phyloP scores from a whole-genome alignment of 306 rosid species.

The Adenanthera pavonina region DNA sequence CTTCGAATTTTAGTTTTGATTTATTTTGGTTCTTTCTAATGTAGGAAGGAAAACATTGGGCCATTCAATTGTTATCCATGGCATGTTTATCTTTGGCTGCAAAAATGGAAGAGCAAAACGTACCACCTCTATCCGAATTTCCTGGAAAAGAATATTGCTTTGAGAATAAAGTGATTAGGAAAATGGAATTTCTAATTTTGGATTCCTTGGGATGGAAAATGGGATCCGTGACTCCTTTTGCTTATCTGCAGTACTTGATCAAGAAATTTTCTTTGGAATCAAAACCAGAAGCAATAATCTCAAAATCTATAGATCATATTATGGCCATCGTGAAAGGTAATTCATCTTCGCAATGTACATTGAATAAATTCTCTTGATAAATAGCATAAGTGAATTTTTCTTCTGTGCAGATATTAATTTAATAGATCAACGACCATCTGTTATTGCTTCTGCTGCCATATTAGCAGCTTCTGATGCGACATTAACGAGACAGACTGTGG shows the following conservation, averaged over 20 bases:
- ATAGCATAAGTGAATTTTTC: not conserved
- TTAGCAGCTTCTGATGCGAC: constrained; percentile 65
- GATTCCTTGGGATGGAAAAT: constrained; percentile 81
- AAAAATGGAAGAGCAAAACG: constrained; percentile 83
- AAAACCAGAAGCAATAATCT: constrained; percentile 50
- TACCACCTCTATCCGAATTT: constrained; percentile 62
- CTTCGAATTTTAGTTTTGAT: not conserved
- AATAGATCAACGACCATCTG: constrained; percentile 67
- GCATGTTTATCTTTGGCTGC: constrained; percentile 89
- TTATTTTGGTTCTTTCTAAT: constrained; percentile 19
- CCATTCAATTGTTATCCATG: constrained; percentile 66
- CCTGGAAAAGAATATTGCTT: constrained; percentile 57
- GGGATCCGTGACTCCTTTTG: constrained; percentile 83
- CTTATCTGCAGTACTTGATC: constrained; percentile 69
- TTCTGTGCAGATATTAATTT: constrained; percentile 60
- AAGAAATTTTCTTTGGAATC: constrained; percentile 56
- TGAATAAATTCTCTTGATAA: not conserved
- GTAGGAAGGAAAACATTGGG: constrained; percentile 82
- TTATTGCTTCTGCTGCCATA: constrained; percentile 81
- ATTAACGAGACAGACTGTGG: constrained; percentile 56
- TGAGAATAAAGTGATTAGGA: constrained; percentile 62
- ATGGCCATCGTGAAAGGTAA: constrained; percentile 68
- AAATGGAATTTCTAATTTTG: constrained; percentile 77
- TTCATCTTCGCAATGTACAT: not conserved
- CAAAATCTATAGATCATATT: constrained; percentile 58